Base-by-base conservation (phyloP, 2,329 filamentous ascomycete genomes). In the Magnaporthiopsis poae region DNA sequence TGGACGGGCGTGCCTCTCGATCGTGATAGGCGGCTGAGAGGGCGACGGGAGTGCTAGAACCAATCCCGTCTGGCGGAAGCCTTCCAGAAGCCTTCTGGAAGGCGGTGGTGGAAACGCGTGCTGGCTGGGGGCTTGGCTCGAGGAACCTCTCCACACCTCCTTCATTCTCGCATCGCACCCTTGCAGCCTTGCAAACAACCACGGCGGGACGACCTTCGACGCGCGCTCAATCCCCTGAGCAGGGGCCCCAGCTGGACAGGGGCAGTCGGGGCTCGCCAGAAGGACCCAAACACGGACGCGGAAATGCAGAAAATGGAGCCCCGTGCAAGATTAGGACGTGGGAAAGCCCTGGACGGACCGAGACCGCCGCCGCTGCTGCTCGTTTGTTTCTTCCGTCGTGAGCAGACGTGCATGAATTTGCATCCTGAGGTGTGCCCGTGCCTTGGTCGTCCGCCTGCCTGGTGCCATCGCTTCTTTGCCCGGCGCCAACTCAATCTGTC, bases 61-160 rank as follows among this genome's bases (percentile, higher is more conserved):
- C 60, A 15, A 61, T 25, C 60, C 31, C 31, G 27, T 21, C n/a
- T 61, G 27, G 60, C 27, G 27, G 63, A 66, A 68, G 33, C 27
- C 63, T 68, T 67, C 67, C 33, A 64, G 61, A 68, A 67, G 46
- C 21, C 31, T 68, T 67, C 65, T n/a, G 65, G 60, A 68, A 65
- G 60, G 65, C 21, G 62, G 9, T 9, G 35, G 35, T n/a, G 21
- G 21, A 56, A 56, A 56, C 18, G 39, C 21, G n/a, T n/a, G 46
- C 39, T 11, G 15, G 39, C 39, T 5, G 15, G 31, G 31, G 31
- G 31, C 31, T 31, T 31, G 15, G 15, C 39, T 21, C 18, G 39
- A 21, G 39, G 18, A 15, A 5, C 31, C 31, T 31, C 31, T 31
- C 31, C 31, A 31, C 31, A 5, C 31, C 31, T 31, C 31, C 31